Conservation (phyloP, 2,329 filamentous ascomycete genomes). For the Verticillium nonalfalfae region DNA sequence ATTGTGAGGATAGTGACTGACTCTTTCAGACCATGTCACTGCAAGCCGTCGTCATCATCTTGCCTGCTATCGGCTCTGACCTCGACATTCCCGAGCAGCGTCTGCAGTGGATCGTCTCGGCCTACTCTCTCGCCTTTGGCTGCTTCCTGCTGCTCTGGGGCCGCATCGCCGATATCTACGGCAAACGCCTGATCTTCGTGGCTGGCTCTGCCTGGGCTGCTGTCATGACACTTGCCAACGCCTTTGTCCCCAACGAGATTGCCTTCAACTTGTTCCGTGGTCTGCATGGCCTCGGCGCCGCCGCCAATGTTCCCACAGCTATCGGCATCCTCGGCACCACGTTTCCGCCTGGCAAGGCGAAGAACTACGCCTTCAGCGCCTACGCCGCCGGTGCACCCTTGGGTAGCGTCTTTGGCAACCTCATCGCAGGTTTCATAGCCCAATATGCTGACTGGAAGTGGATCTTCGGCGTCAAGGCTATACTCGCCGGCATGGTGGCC, state of each 20-base stretch:
- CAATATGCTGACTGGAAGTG: conserved; percentile 60
- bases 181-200: conserved; percentile 60
- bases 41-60: conserved; percentile 55
- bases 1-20: conserved; percentile 4
- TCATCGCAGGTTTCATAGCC: conserved; percentile 57
- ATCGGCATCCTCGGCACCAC: conserved; percentile 64
- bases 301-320: conserved; percentile 64
- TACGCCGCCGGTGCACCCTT: conserved; percentile 60
- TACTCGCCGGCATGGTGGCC: conserved; percentile 51
- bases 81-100: conserved; percentile 51
- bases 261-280: conserved; percentile 61
- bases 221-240: conserved; percentile 49
- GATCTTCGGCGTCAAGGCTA: conserved; percentile 60
- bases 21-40: conserved; percentile 43
- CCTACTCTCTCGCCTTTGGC: conserved; percentile 59
- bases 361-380: conserved; percentile 63
- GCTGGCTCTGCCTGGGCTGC: conserved; percentile 59
- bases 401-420: conserved; percentile 58
- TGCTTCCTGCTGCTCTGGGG: conserved; percentile 65
- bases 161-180: conserved; percentile 60
- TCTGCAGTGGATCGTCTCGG: conserved; percentile 61
- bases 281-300: conserved; percentile 61
- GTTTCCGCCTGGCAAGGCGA: conserved; percentile 60
- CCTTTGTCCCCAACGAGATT: conserved; percentile 61
- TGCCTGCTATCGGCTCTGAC: conserved; percentile 53